Percentiles rank a stretch among this genome's conserved stretches.
Conservation (phyloP, 2,329 filamentous ascomycete species). For the Dactylellina leptospora region DNA sequence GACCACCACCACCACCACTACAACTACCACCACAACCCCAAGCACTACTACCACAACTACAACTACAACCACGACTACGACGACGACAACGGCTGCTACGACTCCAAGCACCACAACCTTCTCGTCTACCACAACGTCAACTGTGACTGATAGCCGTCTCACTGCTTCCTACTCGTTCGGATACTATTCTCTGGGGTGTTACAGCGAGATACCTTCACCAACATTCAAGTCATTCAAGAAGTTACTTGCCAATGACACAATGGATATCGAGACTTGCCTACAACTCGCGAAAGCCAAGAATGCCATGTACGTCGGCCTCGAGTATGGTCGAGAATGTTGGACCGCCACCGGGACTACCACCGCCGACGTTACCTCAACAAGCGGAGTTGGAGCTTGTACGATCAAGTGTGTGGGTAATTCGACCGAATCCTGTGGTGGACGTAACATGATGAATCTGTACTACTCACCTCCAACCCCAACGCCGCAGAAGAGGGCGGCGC, state of each 20-base stretch:
- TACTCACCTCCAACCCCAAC: slow-evolving; percentile 27
- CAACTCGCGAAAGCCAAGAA: slow-evolving; percentile 56
- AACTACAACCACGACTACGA: slow-evolving; percentile 15
- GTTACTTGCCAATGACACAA: slow-evolving; percentile 54
- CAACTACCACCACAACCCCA: slow-evolving; percentile 7
- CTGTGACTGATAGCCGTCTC: neutral
- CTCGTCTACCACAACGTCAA: slow-evolving; percentile 9
- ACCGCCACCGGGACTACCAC: slow-evolving; percentile 52
- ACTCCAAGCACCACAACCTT: slow-evolving; percentile 2
- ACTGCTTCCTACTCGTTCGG: slow-evolving; percentile 24
- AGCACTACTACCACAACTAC: slow-evolving; percentile 1
- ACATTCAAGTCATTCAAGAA: slow-evolving; percentile 19
- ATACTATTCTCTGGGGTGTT: slow-evolving; percentile 47
- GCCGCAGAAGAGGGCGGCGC: neutral
- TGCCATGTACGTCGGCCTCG: slow-evolving; percentile 56
- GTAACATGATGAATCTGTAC: slow-evolving; percentile 60
- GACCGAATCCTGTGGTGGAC: slow-evolving; percentile 58
- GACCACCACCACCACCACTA: slow-evolving; percentile 28
- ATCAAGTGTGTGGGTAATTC: slow-evolving; percentile 57
- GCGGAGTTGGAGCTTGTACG: slow-evolving; percentile 58
- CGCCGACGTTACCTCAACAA: slow-evolving; percentile 56
- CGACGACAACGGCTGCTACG: slow-evolving; percentile 10
- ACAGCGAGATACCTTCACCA: slow-evolving; percentile 14
- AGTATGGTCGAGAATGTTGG: slow-evolving; percentile 58
- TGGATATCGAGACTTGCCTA: slow-evolving; percentile 57